Evolutionary conservation across 495 filamentous ascomycete species (phyloP).

Genomic region (Amniculicola lignicola): DNA sequence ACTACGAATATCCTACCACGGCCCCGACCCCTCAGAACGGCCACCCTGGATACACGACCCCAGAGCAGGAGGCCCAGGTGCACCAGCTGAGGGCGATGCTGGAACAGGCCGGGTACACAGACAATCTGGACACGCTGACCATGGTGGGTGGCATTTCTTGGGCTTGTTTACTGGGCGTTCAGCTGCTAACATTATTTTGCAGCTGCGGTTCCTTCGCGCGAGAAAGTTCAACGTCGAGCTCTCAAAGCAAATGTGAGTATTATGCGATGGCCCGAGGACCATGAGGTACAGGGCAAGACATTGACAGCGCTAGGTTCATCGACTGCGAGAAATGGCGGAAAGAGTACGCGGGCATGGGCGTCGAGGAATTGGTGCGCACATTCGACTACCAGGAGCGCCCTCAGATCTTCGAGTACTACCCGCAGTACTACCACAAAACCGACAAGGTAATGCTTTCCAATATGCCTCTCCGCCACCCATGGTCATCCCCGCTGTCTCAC

Average conservation of each 20-base stretch:
- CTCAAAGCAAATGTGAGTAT: conserved; percentile 77
- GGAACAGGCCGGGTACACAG: conserved; percentile 76
- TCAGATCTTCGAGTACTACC: conserved; percentile 87
- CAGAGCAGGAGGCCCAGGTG: conserved; percentile 86
- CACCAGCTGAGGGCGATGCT: conserved; percentile 77
- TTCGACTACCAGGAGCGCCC: conserved; percentile 90
- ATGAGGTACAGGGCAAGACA: too few relatives aligned
- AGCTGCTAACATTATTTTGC: conserved; percentile 14
- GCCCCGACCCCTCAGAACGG: conserved; percentile 65
- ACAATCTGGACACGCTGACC: conserved; percentile 86
- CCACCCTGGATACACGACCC: conserved; percentile 85
- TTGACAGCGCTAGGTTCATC: conserved; percentile 88
- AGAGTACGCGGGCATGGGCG: conserved; percentile 60
- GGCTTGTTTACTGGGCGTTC: neutral
- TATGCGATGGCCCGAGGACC: neutral
- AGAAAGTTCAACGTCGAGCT: conserved; percentile 88
- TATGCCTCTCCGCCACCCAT: too few relatives aligned
- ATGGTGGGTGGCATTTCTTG: conserved; percentile 52
- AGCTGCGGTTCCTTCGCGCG: conserved; percentile 88
- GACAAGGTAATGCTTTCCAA: conserved; percentile 77
- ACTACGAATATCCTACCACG: conserved; percentile 88
- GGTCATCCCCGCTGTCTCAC: neutral
- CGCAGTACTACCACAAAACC: conserved; percentile 99
- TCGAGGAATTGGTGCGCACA: conserved; percentile 74
- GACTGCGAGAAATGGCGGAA: conserved; percentile 89